Evolutionary conservation across 2,329 filamentous ascomycete species (phyloP).

Genomic region (Pseudodiploospora longispora): DNA sequence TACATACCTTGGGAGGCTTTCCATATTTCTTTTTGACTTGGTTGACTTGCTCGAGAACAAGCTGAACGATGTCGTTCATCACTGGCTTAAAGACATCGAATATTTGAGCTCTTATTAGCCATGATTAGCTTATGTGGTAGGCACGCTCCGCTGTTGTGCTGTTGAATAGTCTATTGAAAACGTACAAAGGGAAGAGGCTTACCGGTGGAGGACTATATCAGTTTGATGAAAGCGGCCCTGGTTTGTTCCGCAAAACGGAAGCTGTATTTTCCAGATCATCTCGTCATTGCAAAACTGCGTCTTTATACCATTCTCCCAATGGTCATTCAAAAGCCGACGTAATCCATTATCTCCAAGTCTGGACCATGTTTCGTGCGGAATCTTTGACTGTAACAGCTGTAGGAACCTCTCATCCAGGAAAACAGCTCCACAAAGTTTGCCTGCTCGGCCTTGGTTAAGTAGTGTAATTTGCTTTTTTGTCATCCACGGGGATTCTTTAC

Average conservation of each 20-base stretch:
- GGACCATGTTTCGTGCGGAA: constrained; percentile 4
- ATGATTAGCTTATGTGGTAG: no score
- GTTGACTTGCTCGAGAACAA: constrained; percentile 18
- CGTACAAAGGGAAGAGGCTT: constrained; percentile 1
- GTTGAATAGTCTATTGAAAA: no score
- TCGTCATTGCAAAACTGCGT: constrained; percentile 13
- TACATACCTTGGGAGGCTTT: constrained; percentile 17
- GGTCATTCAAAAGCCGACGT: constrained; percentile 14
- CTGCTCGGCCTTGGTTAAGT: constrained; percentile 11
- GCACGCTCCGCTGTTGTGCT: no score
- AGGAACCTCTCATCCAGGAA: constrained; percentile 33
- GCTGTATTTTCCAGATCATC: constrained; percentile 9
- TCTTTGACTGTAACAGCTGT: constrained; percentile 16
- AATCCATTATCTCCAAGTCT: constrained; percentile 1
- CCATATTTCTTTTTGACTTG: constrained; percentile 11
- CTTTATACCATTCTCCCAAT: constrained; percentile 24
- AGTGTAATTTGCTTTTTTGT: not conserved
- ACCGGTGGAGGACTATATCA: not conserved
- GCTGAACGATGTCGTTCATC: constrained; percentile 8
- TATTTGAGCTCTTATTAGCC: constrained; percentile 13
- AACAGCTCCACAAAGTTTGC: constrained; percentile 29
- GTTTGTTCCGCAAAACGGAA: constrained; percentile 8
- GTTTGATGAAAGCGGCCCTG: constrained; percentile 1
- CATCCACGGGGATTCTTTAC: constrained; percentile 3
- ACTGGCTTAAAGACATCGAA: constrained; percentile 15